Conservation (phyloP, 1,284 basidiomycete genomes). For the Tetrapyrgos nigripes region DNA sequence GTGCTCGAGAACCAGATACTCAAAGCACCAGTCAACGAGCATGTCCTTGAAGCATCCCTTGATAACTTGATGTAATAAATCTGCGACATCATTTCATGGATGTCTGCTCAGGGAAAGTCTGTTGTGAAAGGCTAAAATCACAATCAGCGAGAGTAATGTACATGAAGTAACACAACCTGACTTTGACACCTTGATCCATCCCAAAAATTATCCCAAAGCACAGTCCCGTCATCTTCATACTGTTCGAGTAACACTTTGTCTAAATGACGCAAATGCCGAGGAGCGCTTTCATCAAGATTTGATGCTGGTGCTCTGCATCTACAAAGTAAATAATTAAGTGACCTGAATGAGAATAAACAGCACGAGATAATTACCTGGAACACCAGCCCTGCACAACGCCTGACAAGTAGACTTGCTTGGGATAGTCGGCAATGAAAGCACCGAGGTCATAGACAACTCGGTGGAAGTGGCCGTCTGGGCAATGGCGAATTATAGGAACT, state of each 20-base stretch:
- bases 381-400: conserved; percentile 23
- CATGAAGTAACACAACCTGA: neutral
- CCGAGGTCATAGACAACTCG: conserved; percentile 21
- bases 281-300: conserved; percentile 16
- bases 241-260: neutral
- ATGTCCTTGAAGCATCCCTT: conserved; percentile 40
- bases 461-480: conserved; percentile 18
- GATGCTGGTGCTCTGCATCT: conserved; percentile 19
- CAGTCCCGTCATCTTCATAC: conserved; percentile 2
- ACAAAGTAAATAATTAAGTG: neutral
- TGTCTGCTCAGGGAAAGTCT: conserved; percentile 27
- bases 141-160: neutral
- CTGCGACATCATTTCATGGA: conserved; percentile 30
- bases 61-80: conserved; percentile 41
- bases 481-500: conserved; percentile 11
- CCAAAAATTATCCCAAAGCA: conserved; percentile 20
- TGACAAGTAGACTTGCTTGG: conserved; percentile 19
- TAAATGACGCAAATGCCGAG: neutral
- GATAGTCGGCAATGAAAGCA: conserved; percentile 24
- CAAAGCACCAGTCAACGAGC: conserved; percentile 27
- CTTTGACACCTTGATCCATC: conserved; percentile 13
- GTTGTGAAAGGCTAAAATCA: conserved; percentile 7
- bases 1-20: conserved; percentile 26
- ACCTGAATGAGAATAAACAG: conserved; percentile 26
- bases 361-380: conserved; percentile 16